Evolutionary conservation across 306 rosid species (phyloP).

Genomic region (Ormosia emarginata): DNA sequence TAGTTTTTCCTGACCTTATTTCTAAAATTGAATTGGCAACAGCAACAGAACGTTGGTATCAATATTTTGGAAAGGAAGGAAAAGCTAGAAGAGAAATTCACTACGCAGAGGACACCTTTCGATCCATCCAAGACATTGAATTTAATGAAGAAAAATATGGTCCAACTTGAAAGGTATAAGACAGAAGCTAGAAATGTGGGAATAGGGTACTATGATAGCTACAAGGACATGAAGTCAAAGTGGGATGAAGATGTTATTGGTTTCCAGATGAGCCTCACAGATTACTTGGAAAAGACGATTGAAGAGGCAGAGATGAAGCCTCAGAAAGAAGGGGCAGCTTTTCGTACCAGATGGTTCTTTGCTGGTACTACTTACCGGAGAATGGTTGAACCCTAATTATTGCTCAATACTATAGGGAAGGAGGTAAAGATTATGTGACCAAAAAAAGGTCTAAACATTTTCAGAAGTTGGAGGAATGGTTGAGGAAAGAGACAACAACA

Average conservation of each 20-base stretch:
- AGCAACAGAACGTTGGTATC: background rate
- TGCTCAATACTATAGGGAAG: slow-evolving; percentile 37
- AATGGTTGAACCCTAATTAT: slow-evolving; percentile 67
- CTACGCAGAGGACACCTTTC: background rate
- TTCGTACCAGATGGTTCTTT: slow-evolving; percentile 38
- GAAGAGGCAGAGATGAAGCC: slow-evolving; percentile 47
- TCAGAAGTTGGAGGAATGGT: slow-evolving; percentile 43
- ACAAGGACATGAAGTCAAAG: background rate
- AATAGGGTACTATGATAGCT: slow-evolving; percentile 60
- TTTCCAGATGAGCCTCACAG: slow-evolving; percentile 28
- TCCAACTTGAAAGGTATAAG: slow-evolving; percentile 68
- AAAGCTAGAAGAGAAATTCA: background rate
- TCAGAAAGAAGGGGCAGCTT: slow-evolving; percentile 26
- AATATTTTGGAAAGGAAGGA: slow-evolving; percentile 1
- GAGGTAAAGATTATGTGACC: background rate
- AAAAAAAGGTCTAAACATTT: slow-evolving; percentile 38
- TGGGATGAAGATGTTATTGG: background rate
- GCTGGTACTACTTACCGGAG: slow-evolving; percentile 51
- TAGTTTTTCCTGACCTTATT: background rate
- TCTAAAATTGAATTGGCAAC: slow-evolving; percentile 8
- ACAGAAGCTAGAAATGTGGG: background rate
- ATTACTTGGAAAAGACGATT: slow-evolving; percentile 52
- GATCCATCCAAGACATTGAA: slow-evolving; percentile 35
- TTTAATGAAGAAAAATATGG: slow-evolving; percentile 38
- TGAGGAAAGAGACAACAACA: background rate